Base-by-base conservation (phyloP, 2,329 filamentous ascomycete genomes). In the Metarhizium humberi region DNA sequence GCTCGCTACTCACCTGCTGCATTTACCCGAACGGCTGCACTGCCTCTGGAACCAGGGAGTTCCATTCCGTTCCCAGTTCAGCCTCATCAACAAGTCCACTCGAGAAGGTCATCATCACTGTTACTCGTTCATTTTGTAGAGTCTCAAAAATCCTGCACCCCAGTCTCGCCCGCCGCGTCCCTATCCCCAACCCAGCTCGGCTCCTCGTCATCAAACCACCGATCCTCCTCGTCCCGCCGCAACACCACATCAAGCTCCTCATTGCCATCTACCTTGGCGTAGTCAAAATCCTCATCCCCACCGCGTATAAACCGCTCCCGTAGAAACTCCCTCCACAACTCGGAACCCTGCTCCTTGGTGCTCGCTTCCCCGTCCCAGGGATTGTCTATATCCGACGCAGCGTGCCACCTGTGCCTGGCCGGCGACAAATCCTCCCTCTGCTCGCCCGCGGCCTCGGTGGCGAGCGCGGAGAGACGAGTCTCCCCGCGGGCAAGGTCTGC, bases 131-230 rank as follows among this genome's bases (percentile, higher is more conserved):
- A 16, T 45, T 42, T n/a, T 14, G 42, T 4, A 36, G 10, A 29
- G 8, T 4, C 7, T 78, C 68, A 90, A 63, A 83, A 90, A 66
- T 90, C 87, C 63, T 89, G 86, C 25, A 90, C 69, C 0, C 87
- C 87, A 20, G 86, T 90, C 69, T 90, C 82, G 3, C 86, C 85
- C 6, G 67, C 67, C 13, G 67, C 69, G 2, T 75, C 77, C 43
- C 75, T 73, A 34, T 52, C 38, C 4, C 79, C 42, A 45, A 45
- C 74, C 80, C 86, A 90, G 50, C 77, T 77, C 0, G 87, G 86
- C 62, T 88, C 85, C 73, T 95, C 87, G 6, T 84, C 83, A 25
- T 91, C 88, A 65, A 95, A 92, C 75, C 88, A 95, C 20, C 78
- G 78, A 42, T 95, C 89, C 68, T 92, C 79, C 14, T 75, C 74